These are phyloP conservation scores for Mucuna pruriens DNA, from an alignment of 306 rosid species.

Conservation along the genomic window DNA sequence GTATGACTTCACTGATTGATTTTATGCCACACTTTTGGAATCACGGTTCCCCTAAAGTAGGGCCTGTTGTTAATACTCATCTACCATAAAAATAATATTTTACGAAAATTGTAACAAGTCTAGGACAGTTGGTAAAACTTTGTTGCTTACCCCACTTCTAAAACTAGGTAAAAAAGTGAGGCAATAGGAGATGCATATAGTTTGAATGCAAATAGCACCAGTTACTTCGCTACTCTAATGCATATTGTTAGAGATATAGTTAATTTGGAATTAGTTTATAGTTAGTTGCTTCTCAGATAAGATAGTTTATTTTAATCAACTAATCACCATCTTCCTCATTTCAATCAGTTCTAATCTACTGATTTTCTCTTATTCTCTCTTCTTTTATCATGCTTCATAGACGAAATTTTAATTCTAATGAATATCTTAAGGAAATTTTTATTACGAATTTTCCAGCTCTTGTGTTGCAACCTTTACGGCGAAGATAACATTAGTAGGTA, in stretches of 20 bases:
- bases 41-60: not conserved
- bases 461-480: not conserved
- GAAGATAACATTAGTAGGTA: not conserved
- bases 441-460: not conserved
- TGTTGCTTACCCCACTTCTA: not conserved
- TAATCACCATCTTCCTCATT: too few relatives aligned
- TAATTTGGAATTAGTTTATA: not conserved
- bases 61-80: not conserved
- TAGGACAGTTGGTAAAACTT: not conserved
- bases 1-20: not conserved
- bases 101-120: not conserved
- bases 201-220: constrained; percentile 16
- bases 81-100: not conserved
- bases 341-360: too few relatives aligned
- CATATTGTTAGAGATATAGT: not conserved
- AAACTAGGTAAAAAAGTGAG: not conserved
- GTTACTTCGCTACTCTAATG: not conserved
- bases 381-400: not conserved
- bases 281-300: too few relatives aligned
- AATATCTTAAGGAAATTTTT: not conserved
- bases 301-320: not conserved
- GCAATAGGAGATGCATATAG: not conserved
- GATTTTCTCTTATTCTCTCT: not conserved
- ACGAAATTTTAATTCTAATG: not conserved
- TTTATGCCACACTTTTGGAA: not conserved